Percentiles rank a stretch among this genome's conserved stretches.
Evolutionary conservation across 176 grass and related monocot genomes (phyloP).

Genomic region (Zea mays): DNA sequence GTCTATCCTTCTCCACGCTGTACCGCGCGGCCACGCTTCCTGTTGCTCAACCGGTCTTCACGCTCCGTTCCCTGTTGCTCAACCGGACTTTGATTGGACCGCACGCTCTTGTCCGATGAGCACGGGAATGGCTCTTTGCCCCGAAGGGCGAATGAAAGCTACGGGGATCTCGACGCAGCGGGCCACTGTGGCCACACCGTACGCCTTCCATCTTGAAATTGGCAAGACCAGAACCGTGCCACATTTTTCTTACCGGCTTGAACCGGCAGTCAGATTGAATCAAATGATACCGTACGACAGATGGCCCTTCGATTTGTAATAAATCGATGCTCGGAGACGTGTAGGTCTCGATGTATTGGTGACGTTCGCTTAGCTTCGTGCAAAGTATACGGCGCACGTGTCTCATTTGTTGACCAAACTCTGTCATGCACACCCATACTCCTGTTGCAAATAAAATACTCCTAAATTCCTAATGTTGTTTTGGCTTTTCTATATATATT

Average conservation of each 20-base stretch:
- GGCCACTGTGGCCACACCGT: background rate
- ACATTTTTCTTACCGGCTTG: no score
- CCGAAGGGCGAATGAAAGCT: constrained; percentile 17
- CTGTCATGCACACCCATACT: no score
- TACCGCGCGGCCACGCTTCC: background rate
- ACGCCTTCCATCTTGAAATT: background rate
- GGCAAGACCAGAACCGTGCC: background rate
- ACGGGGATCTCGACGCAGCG: constrained; percentile 27
- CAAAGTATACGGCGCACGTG: background rate
- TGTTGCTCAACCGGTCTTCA: no score
- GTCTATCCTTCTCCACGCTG: background rate
- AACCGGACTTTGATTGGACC: no score
- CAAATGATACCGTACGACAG: background rate
- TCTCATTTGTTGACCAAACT: background rate
- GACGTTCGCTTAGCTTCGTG: background rate
- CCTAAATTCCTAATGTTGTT: no score
- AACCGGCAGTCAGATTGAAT: background rate
- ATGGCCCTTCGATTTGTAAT: background rate
- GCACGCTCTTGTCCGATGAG: background rate
- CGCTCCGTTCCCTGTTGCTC: no score
- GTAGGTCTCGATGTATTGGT: no score
- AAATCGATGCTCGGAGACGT: background rate
- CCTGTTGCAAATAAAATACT: no score
- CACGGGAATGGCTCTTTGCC: background rate
- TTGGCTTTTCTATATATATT: no score